Base-by-base conservation (phyloP, 148 eudicot genomes). In the Heliamphora exappendiculata region DNA sequence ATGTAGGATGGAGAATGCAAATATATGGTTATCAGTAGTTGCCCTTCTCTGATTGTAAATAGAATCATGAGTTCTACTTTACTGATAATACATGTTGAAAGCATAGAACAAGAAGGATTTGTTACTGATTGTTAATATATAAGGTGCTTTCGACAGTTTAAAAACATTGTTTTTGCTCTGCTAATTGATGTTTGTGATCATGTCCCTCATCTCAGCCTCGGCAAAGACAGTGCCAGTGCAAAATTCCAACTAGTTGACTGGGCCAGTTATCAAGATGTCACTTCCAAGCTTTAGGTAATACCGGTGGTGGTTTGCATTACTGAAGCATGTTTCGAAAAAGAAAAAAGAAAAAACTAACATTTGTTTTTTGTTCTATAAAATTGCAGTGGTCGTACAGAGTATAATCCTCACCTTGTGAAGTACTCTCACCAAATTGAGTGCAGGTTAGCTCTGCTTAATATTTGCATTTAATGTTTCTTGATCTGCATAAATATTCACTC, bases 201-300 rank as follows among this genome's bases (percentile, higher is more conserved):
- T 24, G 11, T 63, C 24, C 55, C 26, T 64, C 42, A 34, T 69
- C 67, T 39, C 53, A 31, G 63, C 14, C 54, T 28, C 33, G 64
- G 65, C 42, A 55, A 65, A 54, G 57, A 70, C 81, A 85, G 93
- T 71, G 55, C 83, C 86, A 37, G 72, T 71, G 68, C 77, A 74
- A 72, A 80, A 79, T 67, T 69, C 89, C n/a, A 75, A 67, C 50
- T 79, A 59, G 22, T 88, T 93, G 93, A 79, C 81, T 82, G 98
- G 98, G 19, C 98, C 98, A 19, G 34, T 60, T 17, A 69, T 91
- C 74, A 91, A 89, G 42, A 81, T 93, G 86, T 89, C 98, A 17
- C 92, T 93, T 70, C 98, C 98, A 70, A 93, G 96, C 85, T 93
- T 88, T 78, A 93, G 98, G 98, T 93, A 76, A 29, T 50, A 31